Evolutionary conservation across 768 basidiomycete species (phyloP).

Genomic region (Amylocystis lapponica): DNA sequence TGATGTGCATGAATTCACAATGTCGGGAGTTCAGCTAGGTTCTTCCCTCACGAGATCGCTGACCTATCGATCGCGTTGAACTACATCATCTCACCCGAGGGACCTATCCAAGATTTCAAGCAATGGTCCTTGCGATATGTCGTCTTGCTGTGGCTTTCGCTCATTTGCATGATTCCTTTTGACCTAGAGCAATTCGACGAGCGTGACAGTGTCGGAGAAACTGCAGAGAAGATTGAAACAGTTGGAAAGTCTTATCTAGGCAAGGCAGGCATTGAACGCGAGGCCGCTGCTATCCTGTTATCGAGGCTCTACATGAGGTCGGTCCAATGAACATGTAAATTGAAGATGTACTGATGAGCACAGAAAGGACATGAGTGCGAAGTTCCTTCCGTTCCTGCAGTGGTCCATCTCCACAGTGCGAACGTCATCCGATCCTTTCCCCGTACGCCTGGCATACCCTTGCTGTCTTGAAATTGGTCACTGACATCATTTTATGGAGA

Average conservation of each 20-base stretch:
- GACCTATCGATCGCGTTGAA: constrained; percentile 74
- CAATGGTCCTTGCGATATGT: constrained; percentile 85
- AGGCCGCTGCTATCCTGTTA: constrained; percentile 76
- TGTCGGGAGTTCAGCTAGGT: constrained; percentile 55
- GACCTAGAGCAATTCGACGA: constrained; percentile 84
- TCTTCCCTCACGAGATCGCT: constrained; percentile 87
- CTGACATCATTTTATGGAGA: not conserved
- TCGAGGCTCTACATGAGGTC: constrained; percentile 79
- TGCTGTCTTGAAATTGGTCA: too few species aligned
- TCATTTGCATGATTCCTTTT: constrained; percentile 93
- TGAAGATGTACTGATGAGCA: constrained; percentile 7
- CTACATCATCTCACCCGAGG: constrained; percentile 48
- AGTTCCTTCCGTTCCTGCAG: constrained; percentile 47
- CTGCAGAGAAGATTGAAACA: constrained; percentile 50
- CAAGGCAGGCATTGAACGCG: constrained; percentile 78
- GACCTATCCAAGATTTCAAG: constrained; percentile 32
- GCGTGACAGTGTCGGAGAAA: constrained; percentile 40
- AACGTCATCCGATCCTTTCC: constrained; percentile 41
- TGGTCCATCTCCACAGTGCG: constrained; percentile 38
- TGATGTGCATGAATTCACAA: not conserved
- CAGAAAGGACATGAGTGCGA: constrained; percentile 54
- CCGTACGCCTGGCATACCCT: constrained; percentile 39
- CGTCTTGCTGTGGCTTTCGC: constrained; percentile 86
- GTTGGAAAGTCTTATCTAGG: constrained; percentile 53
- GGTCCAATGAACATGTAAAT: constrained; percentile 17